A percentile compares a stretch with the other conserved stretches of the same genome.
These are phyloP conservation scores for Leucocoprinus birnbaumii DNA, from an alignment of 768 basidiomycete genomes.

Conservation along the genomic window DNA sequence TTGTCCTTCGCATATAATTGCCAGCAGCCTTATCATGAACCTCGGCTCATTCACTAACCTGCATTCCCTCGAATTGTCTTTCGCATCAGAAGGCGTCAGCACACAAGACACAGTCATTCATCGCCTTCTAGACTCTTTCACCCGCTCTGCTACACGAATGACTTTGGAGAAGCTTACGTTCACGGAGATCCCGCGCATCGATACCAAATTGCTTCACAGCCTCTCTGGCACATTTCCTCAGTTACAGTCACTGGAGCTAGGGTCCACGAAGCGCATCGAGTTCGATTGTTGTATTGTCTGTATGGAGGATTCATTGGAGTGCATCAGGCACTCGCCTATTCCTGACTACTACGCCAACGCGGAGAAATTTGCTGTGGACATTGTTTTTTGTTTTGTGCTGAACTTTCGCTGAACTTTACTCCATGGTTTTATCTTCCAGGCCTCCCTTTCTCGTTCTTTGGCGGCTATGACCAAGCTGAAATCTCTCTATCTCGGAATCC, in stretches of 20 bases:
- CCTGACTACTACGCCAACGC: constrained; percentile 44
- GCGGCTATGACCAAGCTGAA: constrained; percentile 42
- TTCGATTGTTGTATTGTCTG: constrained; percentile 60
- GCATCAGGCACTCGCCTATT: constrained; percentile 60
- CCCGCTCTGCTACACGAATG: constrained; percentile 23
- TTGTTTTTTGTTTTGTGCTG: constrained; percentile 2
- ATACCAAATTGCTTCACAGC: constrained; percentile 40
- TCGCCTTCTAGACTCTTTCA: constrained; percentile 30
- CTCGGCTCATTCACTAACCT: constrained; percentile 33
- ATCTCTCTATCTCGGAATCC: constrained; percentile 58
- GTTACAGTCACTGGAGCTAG: constrained; percentile 49
- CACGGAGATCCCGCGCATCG: constrained; percentile 55
- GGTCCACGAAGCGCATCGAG: constrained; percentile 57
- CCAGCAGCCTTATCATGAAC: constrained; percentile 17
- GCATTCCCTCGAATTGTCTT: constrained; percentile 36
- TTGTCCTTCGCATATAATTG: constrained; percentile 28
- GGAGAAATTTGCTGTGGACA: constrained; percentile 50
- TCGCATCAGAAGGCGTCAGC: constrained; percentile 37
- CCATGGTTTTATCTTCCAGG: constrained; percentile 26
- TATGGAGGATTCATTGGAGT: constrained; percentile 56
- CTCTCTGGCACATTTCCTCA: constrained; percentile 44
- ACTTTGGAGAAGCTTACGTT: constrained; percentile 48
- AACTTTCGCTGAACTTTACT: neutral
- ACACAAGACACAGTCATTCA: constrained; percentile 39
- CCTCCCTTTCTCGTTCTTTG: constrained; percentile 39